Base-by-base conservation (phyloP, 257 asterid genomes). In the Nicotiana knightiana region DNA sequence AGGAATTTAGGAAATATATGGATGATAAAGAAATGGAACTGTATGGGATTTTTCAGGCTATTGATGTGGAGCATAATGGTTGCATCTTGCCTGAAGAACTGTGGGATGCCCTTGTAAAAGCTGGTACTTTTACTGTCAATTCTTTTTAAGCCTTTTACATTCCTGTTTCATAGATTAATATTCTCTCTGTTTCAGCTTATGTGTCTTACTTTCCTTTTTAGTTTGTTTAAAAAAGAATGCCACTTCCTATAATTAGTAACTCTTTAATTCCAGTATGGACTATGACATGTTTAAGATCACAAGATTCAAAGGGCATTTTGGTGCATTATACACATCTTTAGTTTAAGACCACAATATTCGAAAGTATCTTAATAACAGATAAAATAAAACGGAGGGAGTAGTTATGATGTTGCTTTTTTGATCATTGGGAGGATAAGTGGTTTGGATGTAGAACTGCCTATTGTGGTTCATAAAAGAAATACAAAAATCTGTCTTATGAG, bases 31-130 rank as follows among this genome's bases (percentile, higher is more conserved):
- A 96, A 91, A 91, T 96, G 81, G 98, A 96, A 28, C 35, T 96
- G 90, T 96, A 94, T 88, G 87, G 89, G 89, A 96, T 96, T 87
- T 96, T 96, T 82, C 98, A 96, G 91, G 98, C 97, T 46, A 96
- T 96, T 86, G 99, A 93, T 81, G 99, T 92, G 53, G 98, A 93
- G 88, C 98, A 94, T 83, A 93, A 82, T 85, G 99, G 99, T 1
- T 92, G 97, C 83, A 96, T 96, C 87, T 87, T 93, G 87, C 99
- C 99, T 4, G 98, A 96, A 89, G 99, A 96, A 89, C 85, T 94
- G 30, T 93, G 96, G 98, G 98, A 96, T 87, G 99, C 99, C 77
- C 98, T 96, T 83, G 94, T 89, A 33, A 93, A 90, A 86, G 97
- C 91, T 89, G 94, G 94, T 90, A 90, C 76, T 58, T 32, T 75